phyloP scores from a whole-genome alignment of 2,329 filamentous ascomycete genomes.

The Amylocarpus encephaloides region DNA sequence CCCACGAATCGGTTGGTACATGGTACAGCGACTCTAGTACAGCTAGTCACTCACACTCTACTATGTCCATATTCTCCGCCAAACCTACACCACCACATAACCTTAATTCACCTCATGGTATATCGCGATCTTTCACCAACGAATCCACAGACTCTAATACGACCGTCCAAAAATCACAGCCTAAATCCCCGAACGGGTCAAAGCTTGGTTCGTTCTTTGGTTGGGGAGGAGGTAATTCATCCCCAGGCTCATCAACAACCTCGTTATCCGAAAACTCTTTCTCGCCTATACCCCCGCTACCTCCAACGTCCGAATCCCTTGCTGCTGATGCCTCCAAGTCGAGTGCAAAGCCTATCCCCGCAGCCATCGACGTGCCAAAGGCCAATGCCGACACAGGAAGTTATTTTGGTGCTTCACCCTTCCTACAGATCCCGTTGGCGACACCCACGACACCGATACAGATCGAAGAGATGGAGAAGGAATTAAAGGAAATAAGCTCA shows the following conservation, averaged over 20 bases:
- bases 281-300: conserved; percentile 50
- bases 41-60: conserved; percentile 23
- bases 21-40: conserved; percentile 28
- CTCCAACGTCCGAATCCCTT: conserved; percentile 37
- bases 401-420: conserved; percentile 27
- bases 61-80: conserved; percentile 32
- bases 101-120: conserved; percentile 19
- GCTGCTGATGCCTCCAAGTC: conserved; percentile 22
- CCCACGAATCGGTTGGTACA: conserved; percentile 24
- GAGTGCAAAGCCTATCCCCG: conserved; percentile 32
- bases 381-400: conserved; percentile 36
- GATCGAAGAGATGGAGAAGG: conserved; percentile 86
- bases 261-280: conserved; percentile 53
- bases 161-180: conserved; percentile 28
- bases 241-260: conserved; percentile 52
- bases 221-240: conserved; percentile 49
- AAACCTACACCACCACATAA: conserved; percentile 30
- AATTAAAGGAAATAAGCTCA: conserved; percentile 85
- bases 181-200: conserved; percentile 42
- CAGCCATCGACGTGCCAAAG: conserved; percentile 30
- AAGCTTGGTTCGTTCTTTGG: conserved; percentile 62
- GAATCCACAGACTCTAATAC: conserved; percentile 25
- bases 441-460: conserved; percentile 41
- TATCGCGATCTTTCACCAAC: conserved; percentile 22
- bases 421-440: conserved; percentile 28